phyloP scores from a whole-genome alignment of 805 yeast genomes.

The Wickerhamiella cacticola region DNA sequence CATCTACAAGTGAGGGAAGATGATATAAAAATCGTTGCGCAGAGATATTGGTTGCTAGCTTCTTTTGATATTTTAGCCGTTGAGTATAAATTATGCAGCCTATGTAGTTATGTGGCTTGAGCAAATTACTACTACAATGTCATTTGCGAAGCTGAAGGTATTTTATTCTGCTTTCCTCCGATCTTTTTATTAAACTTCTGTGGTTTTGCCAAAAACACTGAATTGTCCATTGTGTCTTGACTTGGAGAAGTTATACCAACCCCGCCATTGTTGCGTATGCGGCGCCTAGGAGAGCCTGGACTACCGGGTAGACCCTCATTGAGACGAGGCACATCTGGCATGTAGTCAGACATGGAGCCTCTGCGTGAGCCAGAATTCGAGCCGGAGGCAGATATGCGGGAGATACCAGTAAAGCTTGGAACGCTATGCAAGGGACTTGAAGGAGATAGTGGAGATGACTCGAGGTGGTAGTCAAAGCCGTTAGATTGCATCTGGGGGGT shows the following conservation, averaged over 20 bases:
- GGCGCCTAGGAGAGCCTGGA: background rate
- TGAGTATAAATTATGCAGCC: too few species aligned
- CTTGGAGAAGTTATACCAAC: background rate
- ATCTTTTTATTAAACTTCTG: conserved; percentile 6
- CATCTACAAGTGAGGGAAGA: too few species aligned
- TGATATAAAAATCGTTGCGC: too few species aligned
- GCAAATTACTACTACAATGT: background rate
- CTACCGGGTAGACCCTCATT: conserved; percentile 5
- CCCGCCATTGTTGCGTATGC: background rate
- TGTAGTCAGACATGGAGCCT: conserved; percentile 5
- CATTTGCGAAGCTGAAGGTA: conserved; percentile 9
- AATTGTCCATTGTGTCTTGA: conserved; percentile 5
- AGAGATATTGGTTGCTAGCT: too few species aligned
- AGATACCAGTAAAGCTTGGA: background rate
- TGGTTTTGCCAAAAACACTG: conserved; percentile 8
- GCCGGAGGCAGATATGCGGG: background rate
- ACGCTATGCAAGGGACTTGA: conserved; percentile 7
- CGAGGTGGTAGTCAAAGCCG: conserved; percentile 4
- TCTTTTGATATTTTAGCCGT: too few species aligned
- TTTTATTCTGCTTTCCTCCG: conserved; percentile 3
- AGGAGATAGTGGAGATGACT: background rate
- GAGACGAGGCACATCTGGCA: conserved; percentile 5
- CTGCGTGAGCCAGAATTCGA: conserved; percentile 1
- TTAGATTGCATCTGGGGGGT: conserved; percentile 5
- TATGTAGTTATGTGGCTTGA: background rate